phyloP scores from a whole-genome alignment of 2,329 filamentous ascomycete genomes.

The Alternaria longipes region DNA sequence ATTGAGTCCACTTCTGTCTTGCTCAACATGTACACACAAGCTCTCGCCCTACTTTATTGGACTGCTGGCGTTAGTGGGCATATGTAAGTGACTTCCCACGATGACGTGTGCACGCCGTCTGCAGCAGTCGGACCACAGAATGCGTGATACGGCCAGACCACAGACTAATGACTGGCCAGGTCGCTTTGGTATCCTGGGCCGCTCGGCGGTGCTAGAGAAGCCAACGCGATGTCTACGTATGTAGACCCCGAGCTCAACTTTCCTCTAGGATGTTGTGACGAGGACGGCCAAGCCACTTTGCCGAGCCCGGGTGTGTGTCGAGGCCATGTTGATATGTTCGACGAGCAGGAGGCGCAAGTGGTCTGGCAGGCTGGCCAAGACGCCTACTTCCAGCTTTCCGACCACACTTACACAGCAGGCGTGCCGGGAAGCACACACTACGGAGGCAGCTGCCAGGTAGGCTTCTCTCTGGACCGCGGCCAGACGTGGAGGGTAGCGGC shows the following conservation, averaged over 20 bases:
- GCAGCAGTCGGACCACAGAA: no score
- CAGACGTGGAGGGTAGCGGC: constrained; percentile 54
- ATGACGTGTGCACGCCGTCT: no score
- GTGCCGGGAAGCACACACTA: constrained; percentile 40
- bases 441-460: constrained; percentile 56
- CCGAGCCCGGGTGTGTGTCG: constrained; percentile 48
- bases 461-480: constrained; percentile 53
- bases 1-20: no score
- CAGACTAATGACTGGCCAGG: constrained; percentile 30
- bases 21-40: no score
- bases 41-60: no score
- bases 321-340: constrained; percentile 53
- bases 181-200: constrained; percentile 52
- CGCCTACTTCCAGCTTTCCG: constrained; percentile 44
- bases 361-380: constrained; percentile 52
- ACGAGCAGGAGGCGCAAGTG: constrained; percentile 50
- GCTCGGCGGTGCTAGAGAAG: constrained; percentile 55
- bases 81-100: no score
- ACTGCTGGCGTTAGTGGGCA: no score
- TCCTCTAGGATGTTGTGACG: constrained; percentile 55
- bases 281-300: constrained; percentile 19
- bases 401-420: constrained; percentile 21
- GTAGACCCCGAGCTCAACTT: constrained; percentile 45
- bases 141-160: no score
- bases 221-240: constrained; percentile 31